Conservation (phyloP, 2,329 filamentous ascomycete species). For the Aspergillus ustus region DNA sequence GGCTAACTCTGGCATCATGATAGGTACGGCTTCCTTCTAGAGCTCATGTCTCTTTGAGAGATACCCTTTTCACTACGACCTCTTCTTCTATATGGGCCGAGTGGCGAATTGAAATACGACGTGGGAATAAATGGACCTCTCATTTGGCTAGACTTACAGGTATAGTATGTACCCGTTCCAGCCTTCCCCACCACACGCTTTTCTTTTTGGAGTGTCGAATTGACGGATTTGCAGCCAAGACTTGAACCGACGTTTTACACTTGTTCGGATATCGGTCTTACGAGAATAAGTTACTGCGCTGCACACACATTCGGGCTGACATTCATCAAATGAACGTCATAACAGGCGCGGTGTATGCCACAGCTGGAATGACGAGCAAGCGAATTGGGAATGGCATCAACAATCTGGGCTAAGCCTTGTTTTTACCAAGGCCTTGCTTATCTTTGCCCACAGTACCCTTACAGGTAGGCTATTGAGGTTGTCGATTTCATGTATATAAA, state of each 20-base stretch:
- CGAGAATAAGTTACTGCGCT: not conserved
- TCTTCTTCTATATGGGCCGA: not conserved
- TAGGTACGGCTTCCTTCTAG: not conserved
- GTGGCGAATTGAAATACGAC: not conserved
- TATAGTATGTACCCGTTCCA: not conserved
- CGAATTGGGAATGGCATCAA: not conserved
- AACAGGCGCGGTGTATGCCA: not conserved
- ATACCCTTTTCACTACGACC: not conserved
- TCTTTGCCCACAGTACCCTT: not conserved
- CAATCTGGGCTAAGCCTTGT: not conserved
- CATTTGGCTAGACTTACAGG: conserved; percentile 1
- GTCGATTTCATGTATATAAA: conserved; percentile 6
- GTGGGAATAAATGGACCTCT: not conserved
- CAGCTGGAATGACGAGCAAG: not conserved
- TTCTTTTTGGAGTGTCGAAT: not conserved
- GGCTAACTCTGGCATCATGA: not conserved
- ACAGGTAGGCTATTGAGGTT: not conserved
- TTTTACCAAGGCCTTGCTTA: not conserved
- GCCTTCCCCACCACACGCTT: not conserved
- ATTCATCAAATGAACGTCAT: not conserved
- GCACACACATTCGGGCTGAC: not conserved
- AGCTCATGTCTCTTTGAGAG: not conserved
- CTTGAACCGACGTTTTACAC: not conserved
- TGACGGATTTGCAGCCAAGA: not conserved
- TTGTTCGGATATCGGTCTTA: not conserved